phyloP scores from a whole-genome alignment of 2,329 filamentous ascomycete genomes.

The Nothomitra cinnamomea region DNA sequence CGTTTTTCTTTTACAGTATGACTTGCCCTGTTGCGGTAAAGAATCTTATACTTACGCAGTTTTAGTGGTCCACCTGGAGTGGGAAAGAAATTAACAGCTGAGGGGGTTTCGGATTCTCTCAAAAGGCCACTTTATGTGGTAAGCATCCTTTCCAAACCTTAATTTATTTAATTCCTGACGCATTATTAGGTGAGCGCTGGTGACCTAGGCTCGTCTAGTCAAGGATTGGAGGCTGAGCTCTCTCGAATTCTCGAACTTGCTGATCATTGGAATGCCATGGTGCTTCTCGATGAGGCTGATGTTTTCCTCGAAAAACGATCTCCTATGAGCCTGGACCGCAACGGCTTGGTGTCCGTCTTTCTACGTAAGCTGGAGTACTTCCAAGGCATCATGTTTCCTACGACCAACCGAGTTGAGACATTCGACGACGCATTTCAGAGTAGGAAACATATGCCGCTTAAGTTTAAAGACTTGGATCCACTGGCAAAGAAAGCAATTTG shows the following conservation, averaged over 20 bases:
- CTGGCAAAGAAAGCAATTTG: neutral
- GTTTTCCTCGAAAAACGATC: conserved; percentile 9
- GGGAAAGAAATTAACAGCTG: neutral
- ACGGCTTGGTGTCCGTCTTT: conserved; percentile 28
- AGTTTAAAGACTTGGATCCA: neutral
- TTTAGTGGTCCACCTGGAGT: neutral
- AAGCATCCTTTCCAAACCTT: neutral
- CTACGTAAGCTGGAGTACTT: conserved; percentile 20
- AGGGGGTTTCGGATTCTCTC: neutral
- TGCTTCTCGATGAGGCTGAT: too few species aligned
- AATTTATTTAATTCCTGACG: neutral
- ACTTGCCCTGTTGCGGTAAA: neutral
- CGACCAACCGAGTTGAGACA: neutral
- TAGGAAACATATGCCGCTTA: too few species aligned
- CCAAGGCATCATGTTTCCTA: neutral
- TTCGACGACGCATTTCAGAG: conserved; percentile 1
- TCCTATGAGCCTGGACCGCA: conserved; percentile 27
- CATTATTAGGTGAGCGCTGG: neutral
- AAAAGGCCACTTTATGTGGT: neutral
- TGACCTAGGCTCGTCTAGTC: neutral
- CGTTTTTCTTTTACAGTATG: neutral
- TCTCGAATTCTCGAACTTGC: neutral
- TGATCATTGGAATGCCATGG: neutral
- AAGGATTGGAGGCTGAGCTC: too few species aligned
- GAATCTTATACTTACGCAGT: neutral